Conservation (phyloP, 805 yeast species). For the Candida ovalis region DNA sequence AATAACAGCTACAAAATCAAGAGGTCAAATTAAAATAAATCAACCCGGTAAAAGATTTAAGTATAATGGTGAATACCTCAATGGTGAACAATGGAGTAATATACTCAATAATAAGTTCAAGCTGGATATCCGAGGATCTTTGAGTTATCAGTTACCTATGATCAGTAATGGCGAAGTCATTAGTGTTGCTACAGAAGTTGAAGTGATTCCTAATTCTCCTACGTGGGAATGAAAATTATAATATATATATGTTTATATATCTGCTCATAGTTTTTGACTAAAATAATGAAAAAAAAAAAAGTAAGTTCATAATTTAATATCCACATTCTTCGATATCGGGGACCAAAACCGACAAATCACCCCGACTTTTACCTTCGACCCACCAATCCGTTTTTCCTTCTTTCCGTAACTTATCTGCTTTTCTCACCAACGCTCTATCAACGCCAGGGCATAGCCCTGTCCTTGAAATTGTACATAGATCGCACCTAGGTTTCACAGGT, state of each 20-base stretch:
- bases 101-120: slow-evolving; percentile 27
- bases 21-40: slow-evolving; percentile 30
- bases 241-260: neutral
- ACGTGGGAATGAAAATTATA: neutral
- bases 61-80: slow-evolving; percentile 21
- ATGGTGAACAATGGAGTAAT: slow-evolving; percentile 28
- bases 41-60: slow-evolving; percentile 28
- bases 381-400: slow-evolving; percentile 17
- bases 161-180: slow-evolving; percentile 24
- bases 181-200: slow-evolving; percentile 27
- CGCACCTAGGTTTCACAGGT: slow-evolving; percentile 68
- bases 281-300: neutral
- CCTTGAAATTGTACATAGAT: slow-evolving; percentile 55
- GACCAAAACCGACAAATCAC: slow-evolving; percentile 38
- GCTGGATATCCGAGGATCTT: slow-evolving; percentile 30
- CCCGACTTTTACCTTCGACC: slow-evolving; percentile 31
- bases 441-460: slow-evolving; percentile 56
- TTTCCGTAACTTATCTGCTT: slow-evolving; percentile 22
- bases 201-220: slow-evolving; percentile 12
- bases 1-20: slow-evolving; percentile 9
- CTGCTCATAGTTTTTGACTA: neutral
- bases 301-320: neutral
- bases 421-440: slow-evolving; percentile 41
- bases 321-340: slow-evolving; percentile 33
- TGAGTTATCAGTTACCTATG: slow-evolving; percentile 30